Evolutionary conservation across 257 asterid species (phyloP), one percentile per base, ranked within the genome.

Genomic region (Paraleonurus japonicus): DNA sequence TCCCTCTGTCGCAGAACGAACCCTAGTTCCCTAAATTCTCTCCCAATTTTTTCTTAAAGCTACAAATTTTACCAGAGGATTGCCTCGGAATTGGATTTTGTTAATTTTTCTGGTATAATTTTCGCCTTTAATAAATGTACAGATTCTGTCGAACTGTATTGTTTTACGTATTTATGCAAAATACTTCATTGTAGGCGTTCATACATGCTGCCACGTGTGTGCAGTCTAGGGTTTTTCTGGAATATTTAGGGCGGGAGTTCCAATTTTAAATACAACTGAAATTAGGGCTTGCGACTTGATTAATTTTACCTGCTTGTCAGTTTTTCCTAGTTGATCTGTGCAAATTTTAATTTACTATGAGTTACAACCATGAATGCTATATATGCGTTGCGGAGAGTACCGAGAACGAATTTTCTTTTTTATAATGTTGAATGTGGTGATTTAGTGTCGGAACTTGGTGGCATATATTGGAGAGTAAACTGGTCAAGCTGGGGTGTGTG

Each of bases 401-500:
- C 28, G 3, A 45, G 12, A 5, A 43, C 23, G 33, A 16, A 26
- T 59, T 12, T 71, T 39, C 0, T 45, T 47, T 17, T 47, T 6
- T 70, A 41, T 26, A 1, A 27, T 59, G 43, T 12, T 60, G 30
- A 71, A 28, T 60, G 20, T 37, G 30, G 69, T 63, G 37, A 33
- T 35, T 62, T 20, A 62, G 68, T 62, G 28, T 62, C 12, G 30
- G 68, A 35, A 62, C 11, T 41, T 62, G 69, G 69, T 35, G 69
- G 69, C 69, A 22, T 37, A 41, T 37, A 23, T 28, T 4, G 55
- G 16, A 35, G 26, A 64, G 68, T 35, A 35, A n/a, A 8, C 11
- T 35, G 12, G 12, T 35, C 43, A 7, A 32, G 15, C 43, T 37
- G 68, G 81, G 80, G 64, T 60, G 70, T 71, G 86, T 71, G 83